These are phyloP conservation scores for Linum usitatissimum DNA, from an alignment of 345 rosid species.

Conservation along the genomic window DNA sequence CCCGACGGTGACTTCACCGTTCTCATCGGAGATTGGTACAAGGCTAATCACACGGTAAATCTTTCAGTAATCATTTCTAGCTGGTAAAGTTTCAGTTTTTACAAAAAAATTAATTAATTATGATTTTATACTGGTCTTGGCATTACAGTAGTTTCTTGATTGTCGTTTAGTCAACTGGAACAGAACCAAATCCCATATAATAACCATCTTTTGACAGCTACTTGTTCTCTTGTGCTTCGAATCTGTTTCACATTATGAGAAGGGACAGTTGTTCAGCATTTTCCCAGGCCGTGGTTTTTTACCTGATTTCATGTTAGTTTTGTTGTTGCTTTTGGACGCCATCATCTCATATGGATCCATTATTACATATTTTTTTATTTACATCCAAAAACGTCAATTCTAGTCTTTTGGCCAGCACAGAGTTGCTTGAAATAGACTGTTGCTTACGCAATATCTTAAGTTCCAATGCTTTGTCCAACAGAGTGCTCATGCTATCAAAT, in stretches of 20 bases:
- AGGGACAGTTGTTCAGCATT: background rate
- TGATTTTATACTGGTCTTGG: background rate
- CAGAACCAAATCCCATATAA: no score
- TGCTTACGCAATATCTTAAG: no score
- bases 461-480: no score
- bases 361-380: no score
- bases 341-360: background rate
- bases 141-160: background rate
- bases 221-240: background rate
- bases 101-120: background rate
- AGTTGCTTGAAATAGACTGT: no score
- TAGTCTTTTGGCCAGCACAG: background rate
- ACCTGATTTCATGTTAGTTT: background rate
- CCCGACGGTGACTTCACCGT: conserved; percentile 1
- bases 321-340: background rate
- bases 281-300: background rate
- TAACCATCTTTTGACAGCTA: background rate
- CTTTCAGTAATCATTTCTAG: background rate
- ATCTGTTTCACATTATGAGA: background rate
- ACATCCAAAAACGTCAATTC: background rate
- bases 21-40: conserved; percentile 6
- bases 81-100: no score
- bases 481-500: no score
- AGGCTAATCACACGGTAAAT: conserved; percentile 4
- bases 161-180: no score